Evolutionary conservation across 164 flowering plant species (phyloP), one percentile per base, ranked within the genome.

Genomic region (Chloranthus sessilifolius): DNA sequence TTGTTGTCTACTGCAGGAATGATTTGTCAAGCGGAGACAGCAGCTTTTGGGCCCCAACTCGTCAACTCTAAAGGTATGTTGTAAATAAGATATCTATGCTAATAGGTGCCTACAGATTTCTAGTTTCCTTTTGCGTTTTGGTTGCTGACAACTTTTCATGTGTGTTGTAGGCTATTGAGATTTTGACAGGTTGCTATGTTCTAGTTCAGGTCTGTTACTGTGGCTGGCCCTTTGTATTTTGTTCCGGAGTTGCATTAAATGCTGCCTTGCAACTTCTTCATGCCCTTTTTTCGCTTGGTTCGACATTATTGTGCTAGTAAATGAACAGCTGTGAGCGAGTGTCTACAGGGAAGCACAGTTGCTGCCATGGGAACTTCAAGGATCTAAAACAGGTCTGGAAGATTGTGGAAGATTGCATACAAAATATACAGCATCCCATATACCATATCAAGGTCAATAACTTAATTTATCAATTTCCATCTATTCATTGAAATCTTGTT

Each of bases 331-430:
- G 17, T 20, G 30, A 11, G 19, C 23, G 46, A 3, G 52, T 42
- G 46, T 5, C 16, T 42, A 23, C 58, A 88, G 97, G 99, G 99
- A 56, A 81, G 78, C 54, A 83, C 95, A 19, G 97, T 86, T 52
- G 75, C 99, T 62, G 92, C 95, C 28, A 92, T 92, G 99, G 99
- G 99, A 39, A 75, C 95, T 82, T 69, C 48, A 88, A 88, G 69
- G 95, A 89, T 44, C 65, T 92, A 40, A 92, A 92, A 67, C 95
- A 86, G 74, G 83, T 86, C 5, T 73, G 97, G 50, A 84, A 56
- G 70, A 69, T 92, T 47, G 97, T 86, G 24, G 99, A 86, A 62
- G 99, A 92, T 30, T 86, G 97, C 74, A 86, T 92, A 33, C 60
- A 52, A 50, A 92, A 92, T 70, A 76, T 73, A 65, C 66, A 71